Evolutionary conservation across 768 basidiomycete genomes (phyloP), one percentile per base, ranked within the genome.

Genomic region (Naganishia friedmannii): DNA sequence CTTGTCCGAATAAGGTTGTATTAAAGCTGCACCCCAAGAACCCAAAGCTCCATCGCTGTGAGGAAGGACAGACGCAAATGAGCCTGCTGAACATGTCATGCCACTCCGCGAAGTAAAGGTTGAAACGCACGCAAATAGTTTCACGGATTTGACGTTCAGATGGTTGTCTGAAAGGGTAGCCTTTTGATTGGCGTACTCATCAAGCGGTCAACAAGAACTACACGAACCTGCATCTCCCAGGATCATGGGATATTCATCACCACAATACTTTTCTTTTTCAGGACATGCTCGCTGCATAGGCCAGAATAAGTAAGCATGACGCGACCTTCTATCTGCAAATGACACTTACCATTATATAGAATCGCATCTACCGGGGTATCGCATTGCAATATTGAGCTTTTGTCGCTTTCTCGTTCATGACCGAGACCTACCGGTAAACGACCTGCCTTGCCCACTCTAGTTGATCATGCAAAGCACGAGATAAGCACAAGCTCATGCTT

Each of bases 11-110:
- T 96, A 98, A 21, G 92, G 91, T 58, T 88, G 85, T 6, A 91
- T 82, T 68, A 98, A 84, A 0, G 95, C 93, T 0, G 95, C 93
- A 8, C 95, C 94, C 85, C 90, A 91, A 1, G 90, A 91, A 0
- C 95, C 92, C 4, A 98, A 85, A 0, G 94, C 94, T 51, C 93
- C 93, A 76, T 97, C 94, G 0, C 71, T 71, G 45, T 37, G 28
- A 87, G 83, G 75, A 88, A 87, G 3, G 6, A 51, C 21, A 51
- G n/a, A 23, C 42, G 28, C 7, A 51, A 1, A 29, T 19, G 5
- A 29, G 28, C 23, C 9, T 21, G 15, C 32, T 31, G 21, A 93
- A 82, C 75, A 92, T 93, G 70, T 92, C 83, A 67, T 87, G 87
- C 15, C 89, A 86, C 10, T 17, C 10, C 5, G 37, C 29, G 54